phyloP scores from a whole-genome alignment of 2,329 filamentous ascomycete genomes.

The Cryphonectria radicalis region DNA sequence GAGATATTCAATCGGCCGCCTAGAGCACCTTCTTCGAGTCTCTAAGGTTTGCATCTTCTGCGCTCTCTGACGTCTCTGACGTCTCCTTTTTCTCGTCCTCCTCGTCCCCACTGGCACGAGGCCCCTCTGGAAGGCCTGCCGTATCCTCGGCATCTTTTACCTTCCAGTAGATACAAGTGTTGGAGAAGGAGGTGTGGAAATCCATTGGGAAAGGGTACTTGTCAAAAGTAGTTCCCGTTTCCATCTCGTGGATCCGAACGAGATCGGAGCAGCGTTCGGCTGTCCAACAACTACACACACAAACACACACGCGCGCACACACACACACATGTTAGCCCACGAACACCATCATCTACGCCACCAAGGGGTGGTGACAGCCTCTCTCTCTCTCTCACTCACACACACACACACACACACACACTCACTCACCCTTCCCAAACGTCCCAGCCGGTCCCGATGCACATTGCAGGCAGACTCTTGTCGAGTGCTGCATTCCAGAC shows the following conservation, averaged over 20 bases:
- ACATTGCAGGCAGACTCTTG: conserved; percentile 52
- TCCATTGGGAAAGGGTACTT: conserved; percentile 45
- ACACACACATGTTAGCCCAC: neutral
- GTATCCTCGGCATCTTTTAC: neutral
- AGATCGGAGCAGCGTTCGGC: conserved; percentile 34
- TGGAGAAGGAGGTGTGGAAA: conserved; percentile 45
- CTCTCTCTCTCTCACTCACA: conserved; percentile 36
- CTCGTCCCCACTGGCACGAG: no score
- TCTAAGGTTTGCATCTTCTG: neutral
- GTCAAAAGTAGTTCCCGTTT: conserved; percentile 38
- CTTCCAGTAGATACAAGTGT: conserved; percentile 47
- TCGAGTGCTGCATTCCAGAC: conserved; percentile 58
- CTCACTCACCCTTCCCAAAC: conserved; percentile 52
- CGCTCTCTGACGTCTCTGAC: neutral
- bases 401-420: conserved; percentile 36
- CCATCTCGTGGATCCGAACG: conserved; percentile 40
- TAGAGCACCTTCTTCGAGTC: neutral
- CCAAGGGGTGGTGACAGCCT: conserved; percentile 30
- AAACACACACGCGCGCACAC: no score
- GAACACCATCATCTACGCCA: neutral
- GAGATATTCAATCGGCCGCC: neutral
- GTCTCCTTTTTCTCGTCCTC: neutral
- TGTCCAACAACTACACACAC: neutral
- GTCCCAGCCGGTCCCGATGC: conserved; percentile 60
- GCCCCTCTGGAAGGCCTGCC: neutral